Percentiles rank a stretch among this genome's conserved stretches.
phyloP scores from a whole-genome alignment of 306 rosid species.

The Astragalus glycyphyllos region DNA sequence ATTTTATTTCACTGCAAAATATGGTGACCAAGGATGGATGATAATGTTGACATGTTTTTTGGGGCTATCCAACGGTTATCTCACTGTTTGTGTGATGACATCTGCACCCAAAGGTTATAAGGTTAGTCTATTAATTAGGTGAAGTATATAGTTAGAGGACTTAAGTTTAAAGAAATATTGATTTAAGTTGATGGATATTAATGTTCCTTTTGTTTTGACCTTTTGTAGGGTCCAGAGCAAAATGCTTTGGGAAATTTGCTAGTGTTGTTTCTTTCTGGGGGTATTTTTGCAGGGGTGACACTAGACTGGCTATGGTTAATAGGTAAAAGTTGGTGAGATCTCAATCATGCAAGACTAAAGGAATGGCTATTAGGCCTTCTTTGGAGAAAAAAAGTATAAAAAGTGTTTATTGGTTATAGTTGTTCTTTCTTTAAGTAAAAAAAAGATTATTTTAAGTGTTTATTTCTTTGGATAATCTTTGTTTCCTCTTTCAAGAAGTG shows the following conservation, averaged over 20 bases:
- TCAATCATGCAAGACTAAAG: constrained; percentile 17
- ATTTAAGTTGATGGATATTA: neutral
- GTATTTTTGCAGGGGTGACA: constrained; percentile 86
- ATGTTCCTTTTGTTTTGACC: constrained; percentile 2
- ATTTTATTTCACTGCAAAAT: constrained; percentile 83
- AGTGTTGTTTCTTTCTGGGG: constrained; percentile 79
- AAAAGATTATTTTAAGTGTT: neutral
- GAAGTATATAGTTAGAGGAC: neutral
- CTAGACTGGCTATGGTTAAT: constrained; percentile 95
- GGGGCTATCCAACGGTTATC: constrained; percentile 87
- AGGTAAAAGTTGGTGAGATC: constrained; percentile 81
- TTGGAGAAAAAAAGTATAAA: neutral
- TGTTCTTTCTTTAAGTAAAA: neutral
- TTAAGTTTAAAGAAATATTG: neutral
- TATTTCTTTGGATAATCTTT: too few relatives aligned
- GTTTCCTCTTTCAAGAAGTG: too few relatives aligned
- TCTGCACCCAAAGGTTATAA: constrained; percentile 95
- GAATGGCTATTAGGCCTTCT: neutral
- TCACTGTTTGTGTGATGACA: constrained; percentile 87
- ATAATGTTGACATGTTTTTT: constrained; percentile 80
- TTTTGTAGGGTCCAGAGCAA: constrained; percentile 90
- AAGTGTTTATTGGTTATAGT: neutral
- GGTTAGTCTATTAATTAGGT: constrained; percentile 49
- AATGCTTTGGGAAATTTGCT: constrained; percentile 89
- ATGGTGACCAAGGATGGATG: constrained; percentile 94